A percentile compares a stretch with the other conserved stretches of the same genome.
Evolutionary conservation across 139 green algal genomes (phyloP).

Genomic region (Asterochloris erici): DNA sequence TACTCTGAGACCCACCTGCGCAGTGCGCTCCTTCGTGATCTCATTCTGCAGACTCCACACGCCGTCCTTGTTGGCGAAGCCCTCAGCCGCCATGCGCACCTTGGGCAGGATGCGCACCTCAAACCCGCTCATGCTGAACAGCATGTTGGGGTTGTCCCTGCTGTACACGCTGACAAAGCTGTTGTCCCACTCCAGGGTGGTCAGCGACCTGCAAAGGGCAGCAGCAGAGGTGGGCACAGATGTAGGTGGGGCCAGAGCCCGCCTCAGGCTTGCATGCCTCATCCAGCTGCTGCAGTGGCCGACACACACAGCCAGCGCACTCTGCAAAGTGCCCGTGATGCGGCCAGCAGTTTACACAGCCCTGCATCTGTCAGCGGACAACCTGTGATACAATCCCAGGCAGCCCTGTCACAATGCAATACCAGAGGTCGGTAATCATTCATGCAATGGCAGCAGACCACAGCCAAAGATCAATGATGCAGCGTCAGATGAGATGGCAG

Average conservation of each 20-base stretch:
- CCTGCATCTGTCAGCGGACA: neutral
- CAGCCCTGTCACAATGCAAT: too few relatives aligned
- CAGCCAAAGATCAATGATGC: too few relatives aligned
- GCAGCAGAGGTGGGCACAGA: conserved; percentile 44
- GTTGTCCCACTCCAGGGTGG: conserved; percentile 98
- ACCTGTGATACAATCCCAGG: too few relatives aligned
- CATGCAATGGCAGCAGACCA: too few relatives aligned
- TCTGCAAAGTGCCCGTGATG: too few relatives aligned
- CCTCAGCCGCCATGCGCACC: conserved; percentile 82
- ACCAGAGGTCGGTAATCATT: too few relatives aligned
- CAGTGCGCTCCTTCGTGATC: conserved; percentile 95
- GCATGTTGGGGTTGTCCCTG: conserved; percentile 98
- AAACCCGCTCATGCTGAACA: conserved; percentile 98
- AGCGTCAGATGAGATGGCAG: too few relatives aligned
- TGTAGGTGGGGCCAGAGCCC: too few relatives aligned
- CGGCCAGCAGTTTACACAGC: neutral
- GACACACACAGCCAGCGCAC: too few relatives aligned
- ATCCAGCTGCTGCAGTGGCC: too few relatives aligned
- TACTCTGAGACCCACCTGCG: conserved; percentile 39
- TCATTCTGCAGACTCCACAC: conserved; percentile 98
- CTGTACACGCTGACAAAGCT: conserved; percentile 94
- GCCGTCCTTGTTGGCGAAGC: conserved; percentile 92
- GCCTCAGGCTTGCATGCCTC: too few relatives aligned
- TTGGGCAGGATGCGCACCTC: conserved; percentile 98
- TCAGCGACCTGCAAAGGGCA: conserved; percentile 62